phyloP scores from a whole-genome alignment of 352 stramenopile species.

The Phytophthora brassicae region DNA sequence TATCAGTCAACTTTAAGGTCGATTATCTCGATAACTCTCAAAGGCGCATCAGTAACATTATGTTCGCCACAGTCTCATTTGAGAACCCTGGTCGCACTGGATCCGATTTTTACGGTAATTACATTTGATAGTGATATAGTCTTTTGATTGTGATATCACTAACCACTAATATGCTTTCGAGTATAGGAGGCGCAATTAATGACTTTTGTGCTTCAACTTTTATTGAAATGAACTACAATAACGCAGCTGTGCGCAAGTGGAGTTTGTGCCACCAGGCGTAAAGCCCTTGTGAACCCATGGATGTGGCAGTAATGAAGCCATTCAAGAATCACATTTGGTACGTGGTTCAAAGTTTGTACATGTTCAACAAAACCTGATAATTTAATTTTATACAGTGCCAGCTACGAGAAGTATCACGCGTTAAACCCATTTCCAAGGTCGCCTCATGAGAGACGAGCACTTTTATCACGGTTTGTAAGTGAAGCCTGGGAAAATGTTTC shows the following conservation, averaged over 20 bases:
- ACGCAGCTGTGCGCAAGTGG: not conserved
- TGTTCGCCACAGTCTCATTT: too few species aligned
- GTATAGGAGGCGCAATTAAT: too few species aligned
- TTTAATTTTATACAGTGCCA: not conserved
- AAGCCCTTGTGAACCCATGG: slow-evolving; percentile 10
- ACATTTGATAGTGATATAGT: too few species aligned
- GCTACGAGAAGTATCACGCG: not conserved
- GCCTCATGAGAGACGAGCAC: not conserved
- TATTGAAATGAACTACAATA: not conserved
- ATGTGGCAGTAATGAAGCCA: slow-evolving; percentile 8
- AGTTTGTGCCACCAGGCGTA: slow-evolving; percentile 3
- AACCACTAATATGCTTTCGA: too few species aligned
- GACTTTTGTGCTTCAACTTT: too few species aligned
- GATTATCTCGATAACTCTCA: too few species aligned
- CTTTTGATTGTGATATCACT: too few species aligned
- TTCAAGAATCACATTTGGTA: not conserved
- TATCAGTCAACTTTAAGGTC: too few species aligned
- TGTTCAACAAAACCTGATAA: not conserved
- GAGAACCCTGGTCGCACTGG: too few species aligned
- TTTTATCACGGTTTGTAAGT: slow-evolving; percentile 2
- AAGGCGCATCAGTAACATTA: too few species aligned
- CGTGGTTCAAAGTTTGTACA: too few species aligned
- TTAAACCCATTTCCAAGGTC: slow-evolving; percentile 3
- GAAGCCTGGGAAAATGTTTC: slow-evolving; percentile 4
- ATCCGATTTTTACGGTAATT: too few species aligned